phyloP scores from a whole-genome alignment of 2,329 filamentous ascomycete genomes.

The Alternaria sp. region DNA sequence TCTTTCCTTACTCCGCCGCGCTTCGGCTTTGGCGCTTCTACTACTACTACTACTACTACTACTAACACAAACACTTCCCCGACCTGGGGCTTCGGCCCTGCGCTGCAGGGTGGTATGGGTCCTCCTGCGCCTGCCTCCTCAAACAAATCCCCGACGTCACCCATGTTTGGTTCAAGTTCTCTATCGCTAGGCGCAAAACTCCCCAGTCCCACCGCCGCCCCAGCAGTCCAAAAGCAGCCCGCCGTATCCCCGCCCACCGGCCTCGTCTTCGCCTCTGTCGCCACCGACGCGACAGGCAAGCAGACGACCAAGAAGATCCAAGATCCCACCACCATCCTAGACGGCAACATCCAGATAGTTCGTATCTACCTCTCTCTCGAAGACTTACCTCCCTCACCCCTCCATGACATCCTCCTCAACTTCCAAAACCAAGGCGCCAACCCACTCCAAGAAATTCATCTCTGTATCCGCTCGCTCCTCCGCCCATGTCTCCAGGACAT shows the following conservation, averaged over 20 bases:
- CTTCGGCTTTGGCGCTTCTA: background rate
- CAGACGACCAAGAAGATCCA: background rate
- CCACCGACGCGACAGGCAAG: background rate
- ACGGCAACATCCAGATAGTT: background rate
- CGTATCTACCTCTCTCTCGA: background rate
- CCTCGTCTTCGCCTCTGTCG: background rate
- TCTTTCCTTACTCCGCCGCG: background rate
- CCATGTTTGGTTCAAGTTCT: background rate
- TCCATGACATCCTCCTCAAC: background rate
- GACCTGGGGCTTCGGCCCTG: background rate
- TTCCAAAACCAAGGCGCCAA: background rate
- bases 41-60: background rate
- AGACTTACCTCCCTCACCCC: background rate
- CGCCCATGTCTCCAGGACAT: slow-evolving; percentile 7
- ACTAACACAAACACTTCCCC: background rate
- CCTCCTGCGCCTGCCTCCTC: background rate
- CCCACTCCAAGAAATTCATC: background rate
- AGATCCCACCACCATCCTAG: background rate
- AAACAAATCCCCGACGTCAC: background rate
- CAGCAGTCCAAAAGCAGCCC: background rate
- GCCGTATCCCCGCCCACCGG: background rate
- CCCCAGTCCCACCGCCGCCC: background rate
- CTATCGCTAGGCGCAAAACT: background rate
- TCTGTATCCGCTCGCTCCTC: slow-evolving; percentile 8
- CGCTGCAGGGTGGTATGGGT: background rate